A percentile compares a stretch with the other conserved stretches of the same genome.
phyloP scores from a whole-genome alignment of 164 flowering plant species.

The Tetracentron sinense region DNA sequence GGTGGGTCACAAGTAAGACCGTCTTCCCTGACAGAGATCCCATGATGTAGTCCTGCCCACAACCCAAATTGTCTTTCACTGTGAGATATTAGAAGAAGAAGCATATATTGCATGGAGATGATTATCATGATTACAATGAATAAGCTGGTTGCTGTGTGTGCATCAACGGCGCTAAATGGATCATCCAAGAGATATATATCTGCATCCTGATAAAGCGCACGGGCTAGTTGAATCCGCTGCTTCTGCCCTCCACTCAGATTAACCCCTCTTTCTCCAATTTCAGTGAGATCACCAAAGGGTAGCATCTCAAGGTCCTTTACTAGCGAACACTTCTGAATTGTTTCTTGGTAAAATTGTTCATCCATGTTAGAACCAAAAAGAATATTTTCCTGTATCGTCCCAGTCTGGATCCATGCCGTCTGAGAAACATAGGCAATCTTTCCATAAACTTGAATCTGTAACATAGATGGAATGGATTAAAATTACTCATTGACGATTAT shows the following conservation, averaged over 20 bases:
- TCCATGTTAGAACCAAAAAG: conserved; percentile 68
- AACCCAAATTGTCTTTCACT: conserved; percentile 9
- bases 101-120: background rate
- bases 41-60: conserved; percentile 69
- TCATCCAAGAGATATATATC: conserved; percentile 85
- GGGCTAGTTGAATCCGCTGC: conserved; percentile 87
- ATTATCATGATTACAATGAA: conserved; percentile 41
- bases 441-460: conserved; percentile 61
- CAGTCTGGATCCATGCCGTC: conserved; percentile 8
- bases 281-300: conserved; percentile 69
- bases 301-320: conserved; percentile 68
- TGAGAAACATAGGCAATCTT: conserved; percentile 26
- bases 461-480: background rate
- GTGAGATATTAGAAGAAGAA: background rate
- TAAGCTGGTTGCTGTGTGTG: conserved; percentile 72
- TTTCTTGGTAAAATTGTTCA: conserved; percentile 43
- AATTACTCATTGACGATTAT: background rate
- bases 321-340: conserved; percentile 55
- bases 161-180: conserved; percentile 91
- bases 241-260: conserved; percentile 95
- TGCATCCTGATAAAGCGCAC: conserved; percentile 80
- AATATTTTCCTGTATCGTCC: conserved; percentile 72
- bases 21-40: conserved; percentile 66
- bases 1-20: conserved; percentile 86
- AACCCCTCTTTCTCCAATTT: conserved; percentile 88